Evolutionary conservation across 345 rosid genomes (phyloP).

Genomic region (Lepidium didymum): DNA sequence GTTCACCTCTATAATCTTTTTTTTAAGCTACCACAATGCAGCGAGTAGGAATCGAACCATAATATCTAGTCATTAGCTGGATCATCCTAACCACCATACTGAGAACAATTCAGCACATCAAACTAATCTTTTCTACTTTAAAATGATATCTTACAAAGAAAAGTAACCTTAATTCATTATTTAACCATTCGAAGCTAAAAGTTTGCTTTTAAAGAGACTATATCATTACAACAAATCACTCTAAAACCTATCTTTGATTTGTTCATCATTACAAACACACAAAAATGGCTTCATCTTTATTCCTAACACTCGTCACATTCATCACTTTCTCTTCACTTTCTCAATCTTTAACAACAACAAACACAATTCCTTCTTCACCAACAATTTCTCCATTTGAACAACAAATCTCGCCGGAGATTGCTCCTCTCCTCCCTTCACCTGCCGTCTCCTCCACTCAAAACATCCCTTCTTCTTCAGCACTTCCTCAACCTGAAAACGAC

Average conservation of each 20-base stretch:
- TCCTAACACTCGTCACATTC: conserved; percentile 27
- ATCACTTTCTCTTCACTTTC: conserved; percentile 28
- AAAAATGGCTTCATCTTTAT: conserved; percentile 43
- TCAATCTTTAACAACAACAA: conserved; percentile 20
- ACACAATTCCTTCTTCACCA: conserved; percentile 25
- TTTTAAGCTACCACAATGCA: too few relatives aligned
- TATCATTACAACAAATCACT: conserved; percentile 22
- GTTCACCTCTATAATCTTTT: too few relatives aligned
- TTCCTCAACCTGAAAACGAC: conserved; percentile 50
- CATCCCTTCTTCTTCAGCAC: conserved; percentile 66
- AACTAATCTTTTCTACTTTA: not conserved
- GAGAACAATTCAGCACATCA: too few relatives aligned
- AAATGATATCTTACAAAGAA: not conserved
- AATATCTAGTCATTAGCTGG: too few relatives aligned
- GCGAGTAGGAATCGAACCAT: too few relatives aligned
- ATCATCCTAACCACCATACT: too few relatives aligned
- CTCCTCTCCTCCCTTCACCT: conserved; percentile 70
- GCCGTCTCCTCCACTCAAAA: conserved; percentile 57
- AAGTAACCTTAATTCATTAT: not conserved
- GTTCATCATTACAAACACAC: conserved; percentile 50
- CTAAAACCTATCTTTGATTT: conserved; percentile 38
- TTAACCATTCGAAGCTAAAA: not conserved
- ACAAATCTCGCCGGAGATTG: conserved; percentile 65
- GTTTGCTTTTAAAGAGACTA: conserved; percentile 17
- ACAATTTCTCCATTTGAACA: conserved; percentile 42